Percentiles rank a stretch among this genome's conserved stretches.
Evolutionary conservation across 1,139 yeast species (phyloP).

Genomic region (Candida labiduridarum): DNA sequence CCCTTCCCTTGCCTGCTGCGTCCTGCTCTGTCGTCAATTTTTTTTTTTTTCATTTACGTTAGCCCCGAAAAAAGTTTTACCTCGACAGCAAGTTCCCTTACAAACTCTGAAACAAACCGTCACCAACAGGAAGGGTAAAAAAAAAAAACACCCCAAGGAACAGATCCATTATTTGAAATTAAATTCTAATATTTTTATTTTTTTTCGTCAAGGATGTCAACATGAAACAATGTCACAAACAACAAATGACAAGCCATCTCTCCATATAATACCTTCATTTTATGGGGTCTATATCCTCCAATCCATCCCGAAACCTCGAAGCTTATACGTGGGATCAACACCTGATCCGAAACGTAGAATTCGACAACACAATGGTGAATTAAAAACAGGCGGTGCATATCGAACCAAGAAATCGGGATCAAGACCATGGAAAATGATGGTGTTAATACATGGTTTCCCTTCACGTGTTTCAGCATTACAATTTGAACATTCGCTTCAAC

Average conservation of each 20-base stretch:
- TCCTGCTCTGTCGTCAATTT: neutral
- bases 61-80: too few species aligned
- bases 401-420: constrained; percentile 56
- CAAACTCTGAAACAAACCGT: neutral
- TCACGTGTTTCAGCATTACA: constrained; percentile 71
- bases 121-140: neutral
- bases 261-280: constrained; percentile 35
- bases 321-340: constrained; percentile 77
- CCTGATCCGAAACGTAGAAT: constrained; percentile 71
- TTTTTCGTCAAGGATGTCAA: constrained; percentile 3
- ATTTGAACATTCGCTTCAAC: constrained; percentile 81
- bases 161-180: too few species aligned
- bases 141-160: too few species aligned
- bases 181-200: neutral
- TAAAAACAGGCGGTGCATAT: constrained; percentile 66
- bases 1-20: neutral
- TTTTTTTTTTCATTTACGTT: neutral
- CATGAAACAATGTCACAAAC: constrained; percentile 7
- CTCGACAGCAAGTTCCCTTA: too few species aligned
- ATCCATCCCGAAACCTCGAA: constrained; percentile 54
- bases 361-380: constrained; percentile 76
- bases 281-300: constrained; percentile 71
- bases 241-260: constrained; percentile 1
- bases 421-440: constrained; percentile 74
- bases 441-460: constrained; percentile 71